Conservation (phyloP, 192 early-diverging fungal species). For the Thoreauomyces humboldtii region DNA sequence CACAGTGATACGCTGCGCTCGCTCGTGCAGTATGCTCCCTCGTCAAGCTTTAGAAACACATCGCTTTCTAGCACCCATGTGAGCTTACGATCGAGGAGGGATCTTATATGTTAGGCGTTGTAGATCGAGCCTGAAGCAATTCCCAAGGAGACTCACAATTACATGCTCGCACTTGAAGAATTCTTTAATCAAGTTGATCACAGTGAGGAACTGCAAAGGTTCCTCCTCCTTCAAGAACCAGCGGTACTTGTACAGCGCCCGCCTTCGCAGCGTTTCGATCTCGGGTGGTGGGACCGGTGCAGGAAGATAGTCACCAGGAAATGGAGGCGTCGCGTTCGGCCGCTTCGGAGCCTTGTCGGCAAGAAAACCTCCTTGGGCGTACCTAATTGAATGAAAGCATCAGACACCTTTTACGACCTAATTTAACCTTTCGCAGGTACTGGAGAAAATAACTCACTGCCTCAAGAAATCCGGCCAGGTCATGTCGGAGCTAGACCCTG, state of each 20-base stretch:
- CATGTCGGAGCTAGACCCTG: neutral
- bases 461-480: slow-evolving; percentile 1
- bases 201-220: neutral
- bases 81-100: neutral
- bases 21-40: neutral
- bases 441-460: too few relatives aligned
- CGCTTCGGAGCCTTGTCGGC: neutral
- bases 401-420: too few relatives aligned
- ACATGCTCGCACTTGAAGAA: slow-evolving; percentile 18
- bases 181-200: neutral
- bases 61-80: slow-evolving; percentile 13
- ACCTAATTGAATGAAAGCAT: too few relatives aligned
- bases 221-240: neutral
- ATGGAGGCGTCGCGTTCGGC: slow-evolving; percentile 5
- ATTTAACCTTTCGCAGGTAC: too few relatives aligned
- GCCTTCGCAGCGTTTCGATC: neutral
- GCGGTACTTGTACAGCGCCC: slow-evolving; percentile 19
- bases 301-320: neutral
- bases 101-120: neutral
- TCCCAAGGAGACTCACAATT: slow-evolving; percentile 11
- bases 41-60: neutral
- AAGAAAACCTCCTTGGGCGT: slow-evolving; percentile 11
- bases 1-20: slow-evolving; percentile 11
- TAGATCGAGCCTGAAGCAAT: neutral
- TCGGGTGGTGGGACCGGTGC: slow-evolving; percentile 9